A percentile compares a stretch with the other conserved stretches of the same genome.
Conservation (phyloP, 1,284 basidiomycete genomes). For the Microbotryum saponariae region DNA sequence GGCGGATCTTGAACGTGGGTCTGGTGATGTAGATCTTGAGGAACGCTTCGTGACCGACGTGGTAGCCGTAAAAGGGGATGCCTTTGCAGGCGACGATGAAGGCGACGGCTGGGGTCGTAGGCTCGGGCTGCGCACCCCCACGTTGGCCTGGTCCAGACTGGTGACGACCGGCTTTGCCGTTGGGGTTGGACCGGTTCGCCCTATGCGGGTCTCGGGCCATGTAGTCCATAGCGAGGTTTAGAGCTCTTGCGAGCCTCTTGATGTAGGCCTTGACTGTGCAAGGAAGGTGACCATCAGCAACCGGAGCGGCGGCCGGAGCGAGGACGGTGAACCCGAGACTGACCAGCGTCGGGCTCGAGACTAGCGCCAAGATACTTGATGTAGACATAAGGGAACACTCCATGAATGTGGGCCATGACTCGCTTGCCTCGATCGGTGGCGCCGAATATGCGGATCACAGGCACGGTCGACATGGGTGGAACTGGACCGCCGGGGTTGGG, state of each 20-base stretch:
- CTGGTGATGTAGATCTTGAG: conserved; percentile 78
- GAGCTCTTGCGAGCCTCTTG: conserved; percentile 55
- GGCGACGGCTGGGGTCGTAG: conserved; percentile 31
- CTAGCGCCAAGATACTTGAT: conserved; percentile 50
- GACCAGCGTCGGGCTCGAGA: conserved; percentile 50
- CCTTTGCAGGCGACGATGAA: conserved; percentile 82
- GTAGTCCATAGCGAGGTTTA: conserved; percentile 69
- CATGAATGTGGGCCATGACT: conserved; percentile 81
- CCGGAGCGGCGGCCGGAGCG: not conserved
- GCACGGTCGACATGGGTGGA: conserved; percentile 47
- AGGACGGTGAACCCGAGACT: conserved; percentile 20
- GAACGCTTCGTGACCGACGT: conserved; percentile 75
- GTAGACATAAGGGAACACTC: conserved; percentile 53
- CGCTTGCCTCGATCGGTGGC: conserved; percentile 67
- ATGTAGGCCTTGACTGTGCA: conserved; percentile 60
- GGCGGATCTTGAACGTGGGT: conserved; percentile 59
- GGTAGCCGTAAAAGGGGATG: conserved; percentile 92
- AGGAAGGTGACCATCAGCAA: not conserved
- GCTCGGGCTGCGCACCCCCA: not conserved
- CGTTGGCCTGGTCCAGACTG: no score
- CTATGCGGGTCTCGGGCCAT: conserved; percentile 48
- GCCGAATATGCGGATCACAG: conserved; percentile 81
- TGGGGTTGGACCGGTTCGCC: conserved; percentile 47
- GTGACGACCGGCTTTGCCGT: not conserved
- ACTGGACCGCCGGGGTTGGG: not conserved